Base-by-base conservation (phyloP, 1,139 yeast genomes). In the Kodamaea ohmeri region DNA sequence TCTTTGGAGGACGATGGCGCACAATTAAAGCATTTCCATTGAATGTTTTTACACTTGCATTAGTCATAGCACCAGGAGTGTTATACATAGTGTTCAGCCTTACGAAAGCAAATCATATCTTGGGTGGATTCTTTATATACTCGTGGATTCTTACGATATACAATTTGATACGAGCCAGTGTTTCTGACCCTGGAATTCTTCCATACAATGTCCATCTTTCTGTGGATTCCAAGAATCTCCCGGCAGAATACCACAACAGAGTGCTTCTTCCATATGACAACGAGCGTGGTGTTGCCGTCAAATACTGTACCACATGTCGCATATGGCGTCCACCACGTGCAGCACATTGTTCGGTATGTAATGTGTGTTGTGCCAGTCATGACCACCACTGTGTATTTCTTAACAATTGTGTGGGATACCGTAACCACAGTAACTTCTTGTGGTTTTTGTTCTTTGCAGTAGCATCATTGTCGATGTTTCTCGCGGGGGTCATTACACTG, bases 131-230 rank as follows among this genome's bases (percentile, higher is more conserved):
- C 2, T 80, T 80, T 47, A 59, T 73, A 13, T 86, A 85, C 52
- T 50, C 74, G 25, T 81, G 85, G 83, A 32, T 67, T 3, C 49
- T 78, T 32, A 55, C 78, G 1, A 14, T 76, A 1, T 38, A 58
- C 5, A 71, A 78, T 37, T 79, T 79, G 46, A 43, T 80, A 5
- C 71, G 63, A 43, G 80, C 83, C 0, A 69, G 84, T 0, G 65
- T 78, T 1, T 60, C 74, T 8, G 95, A 86, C 50, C 87, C 95
- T 0, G 95, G 95, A 1, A 61, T 71, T 1, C 53, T 83, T n/a
- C 90, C 95, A 0, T 63, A 80, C 42, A 83, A 83, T 52, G 56
- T 82, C 4, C 94, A 86, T 49, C 34, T 80, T 1, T 74, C 55
- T 15, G 40, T 20, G n/a, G 32, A 34, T 6, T n/a, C 30, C 12